Conservation (phyloP, 2,329 filamentous ascomycete genomes). For the Nothophoma quercina region DNA sequence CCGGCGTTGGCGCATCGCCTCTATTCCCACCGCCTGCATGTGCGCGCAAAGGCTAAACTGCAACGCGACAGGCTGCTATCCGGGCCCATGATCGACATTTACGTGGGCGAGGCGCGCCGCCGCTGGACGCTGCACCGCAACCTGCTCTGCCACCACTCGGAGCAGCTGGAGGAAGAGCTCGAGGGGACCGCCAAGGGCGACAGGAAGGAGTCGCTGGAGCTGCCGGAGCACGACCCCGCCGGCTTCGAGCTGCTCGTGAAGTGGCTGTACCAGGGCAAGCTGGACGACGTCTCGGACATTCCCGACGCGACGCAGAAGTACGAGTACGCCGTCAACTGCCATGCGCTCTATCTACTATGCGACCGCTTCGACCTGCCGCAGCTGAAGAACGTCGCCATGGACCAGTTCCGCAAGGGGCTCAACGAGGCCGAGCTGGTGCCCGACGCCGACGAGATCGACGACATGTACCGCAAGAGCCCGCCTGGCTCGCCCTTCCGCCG, state of each 20-base stretch:
- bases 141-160: slow-evolving; percentile 62
- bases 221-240: slow-evolving; percentile 58
- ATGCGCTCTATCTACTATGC: slow-evolving; percentile 62
- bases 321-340: slow-evolving; percentile 62
- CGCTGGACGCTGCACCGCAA: slow-evolving; percentile 63
- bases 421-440: slow-evolving; percentile 60
- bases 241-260: slow-evolving; percentile 64
- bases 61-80: slow-evolving; percentile 61
- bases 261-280: slow-evolving; percentile 63
- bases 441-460: slow-evolving; percentile 62
- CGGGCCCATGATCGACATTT: slow-evolving; percentile 60
- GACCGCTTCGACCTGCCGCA: slow-evolving; percentile 59
- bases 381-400: slow-evolving; percentile 63
- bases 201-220: slow-evolving; percentile 53
- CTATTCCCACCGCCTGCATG: slow-evolving; percentile 48
- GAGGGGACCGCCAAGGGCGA: slow-evolving; percentile 46
- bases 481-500: slow-evolving; percentile 57
- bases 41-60: slow-evolving; percentile 55
- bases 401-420: slow-evolving; percentile 61
- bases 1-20: slow-evolving; percentile 47
- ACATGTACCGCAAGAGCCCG: slow-evolving; percentile 59
- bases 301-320: slow-evolving; percentile 58
- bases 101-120: slow-evolving; percentile 56
- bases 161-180: slow-evolving; percentile 52
- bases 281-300: slow-evolving; percentile 59